These are phyloP conservation scores for Epichloe baconii DNA, from an alignment of 2,329 filamentous ascomycete species.

Conservation along the genomic window DNA sequence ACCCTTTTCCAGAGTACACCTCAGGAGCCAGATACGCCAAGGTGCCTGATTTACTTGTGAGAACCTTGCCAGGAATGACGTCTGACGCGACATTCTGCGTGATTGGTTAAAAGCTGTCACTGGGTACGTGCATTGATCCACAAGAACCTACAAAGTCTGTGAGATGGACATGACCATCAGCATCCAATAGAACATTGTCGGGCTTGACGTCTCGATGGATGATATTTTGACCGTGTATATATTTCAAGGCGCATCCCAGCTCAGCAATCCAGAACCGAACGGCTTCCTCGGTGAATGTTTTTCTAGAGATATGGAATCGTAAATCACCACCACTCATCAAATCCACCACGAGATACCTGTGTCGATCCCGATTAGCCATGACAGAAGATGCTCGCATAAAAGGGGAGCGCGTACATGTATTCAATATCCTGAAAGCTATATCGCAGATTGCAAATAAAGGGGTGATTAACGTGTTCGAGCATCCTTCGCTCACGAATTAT, in stretches of 20 bases:
- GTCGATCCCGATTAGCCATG: not conserved
- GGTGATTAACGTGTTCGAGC: conserved; percentile 95
- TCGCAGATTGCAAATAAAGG: conserved; percentile 94
- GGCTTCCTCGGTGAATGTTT: conserved; percentile 94
- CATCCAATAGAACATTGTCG: conserved; percentile 79
- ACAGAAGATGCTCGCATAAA: not conserved
- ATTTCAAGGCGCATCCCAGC: conserved; percentile 78
- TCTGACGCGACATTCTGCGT: conserved; percentile 89
- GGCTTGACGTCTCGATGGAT: conserved; percentile 88
- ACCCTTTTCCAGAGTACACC: conserved; percentile 83
- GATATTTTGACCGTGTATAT: conserved; percentile 75
- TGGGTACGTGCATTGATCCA: not conserved
- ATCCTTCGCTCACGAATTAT: conserved; percentile 96
- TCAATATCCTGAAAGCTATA: conserved; percentile 99
- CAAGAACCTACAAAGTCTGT: conserved; percentile 73
- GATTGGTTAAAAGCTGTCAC: conserved; percentile 8
- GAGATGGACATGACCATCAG: conserved; percentile 87
- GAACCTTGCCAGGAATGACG: conserved; percentile 63
- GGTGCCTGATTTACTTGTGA: conserved; percentile 94
- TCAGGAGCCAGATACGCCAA: conserved; percentile 92
- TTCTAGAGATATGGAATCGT: conserved; percentile 93
- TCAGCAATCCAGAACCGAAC: conserved; percentile 96
- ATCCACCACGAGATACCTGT: conserved; percentile 91
- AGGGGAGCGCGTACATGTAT: conserved; percentile 62
- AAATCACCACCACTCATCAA: conserved; percentile 96